phyloP scores from a whole-genome alignment of 192 early-diverging fungal genomes.

The Coemansia asiatica region DNA sequence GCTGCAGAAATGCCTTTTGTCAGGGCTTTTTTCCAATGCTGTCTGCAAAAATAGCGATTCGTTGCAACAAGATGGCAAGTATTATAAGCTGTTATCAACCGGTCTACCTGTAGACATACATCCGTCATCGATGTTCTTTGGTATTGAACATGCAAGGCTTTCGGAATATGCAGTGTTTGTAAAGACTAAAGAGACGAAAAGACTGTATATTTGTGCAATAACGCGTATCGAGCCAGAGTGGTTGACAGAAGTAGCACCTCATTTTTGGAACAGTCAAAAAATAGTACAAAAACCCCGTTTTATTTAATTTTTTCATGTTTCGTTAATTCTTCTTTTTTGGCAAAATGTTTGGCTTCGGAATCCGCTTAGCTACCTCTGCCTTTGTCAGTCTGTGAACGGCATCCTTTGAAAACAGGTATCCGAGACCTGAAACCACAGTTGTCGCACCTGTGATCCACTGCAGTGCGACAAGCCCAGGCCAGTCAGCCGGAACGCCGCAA shows the following conservation, averaged over 20 bases:
- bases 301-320: neutral
- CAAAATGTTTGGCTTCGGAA: constrained; percentile 38
- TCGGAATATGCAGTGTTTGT: constrained; percentile 86
- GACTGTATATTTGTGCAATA: constrained; percentile 81
- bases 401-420: constrained; percentile 72
- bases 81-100: constrained; percentile 83
- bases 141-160: constrained; percentile 50
- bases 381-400: constrained; percentile 67
- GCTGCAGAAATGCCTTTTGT: constrained; percentile 83
- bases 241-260: constrained; percentile 69
- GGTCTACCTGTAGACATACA: constrained; percentile 81
- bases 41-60: constrained; percentile 61
- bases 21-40: constrained; percentile 92
- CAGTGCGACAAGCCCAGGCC: constrained; percentile 58
- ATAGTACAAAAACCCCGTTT: neutral
- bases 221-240: constrained; percentile 83
- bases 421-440: constrained; percentile 77
- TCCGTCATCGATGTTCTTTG: constrained; percentile 74
- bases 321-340: constrained; percentile 25
- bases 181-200: constrained; percentile 84
- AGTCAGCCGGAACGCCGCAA: constrained; percentile 62
- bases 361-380: constrained; percentile 47
- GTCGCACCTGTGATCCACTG: constrained; percentile 64
- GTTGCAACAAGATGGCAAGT: constrained; percentile 77
- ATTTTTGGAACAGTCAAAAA: constrained; percentile 56